Evolutionary conservation across 352 stramenopile species (phyloP), one percentile per base, ranked within the genome.

Genomic region (Pythium pyrilobum): DNA sequence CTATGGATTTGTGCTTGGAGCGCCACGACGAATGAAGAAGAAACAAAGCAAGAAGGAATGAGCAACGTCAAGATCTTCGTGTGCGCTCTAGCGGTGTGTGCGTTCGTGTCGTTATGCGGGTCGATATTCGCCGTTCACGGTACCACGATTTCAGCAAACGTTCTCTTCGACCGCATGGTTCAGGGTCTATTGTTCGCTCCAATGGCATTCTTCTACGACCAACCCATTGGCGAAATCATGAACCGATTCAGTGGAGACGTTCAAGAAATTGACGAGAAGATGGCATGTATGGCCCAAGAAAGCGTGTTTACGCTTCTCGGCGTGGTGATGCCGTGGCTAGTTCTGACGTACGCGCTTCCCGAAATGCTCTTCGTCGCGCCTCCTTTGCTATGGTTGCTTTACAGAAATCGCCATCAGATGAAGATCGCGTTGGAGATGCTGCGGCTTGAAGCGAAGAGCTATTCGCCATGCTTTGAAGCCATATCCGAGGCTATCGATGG

Each of bases 301-400:
- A 18, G 12, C 23, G 33, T 39, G 0, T 21, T 42, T 20, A 25
- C 28, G 3, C 11, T 57, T n/a, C 8, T 31, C 15, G 49, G 49
- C 27, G 24, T 31, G 7, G 4, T 46, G 9, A 11, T 25, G 69
- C 88, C 52, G 10, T 72, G 3, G 31, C 28, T 46, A 24, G 36
- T 50, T 11, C 44, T 50, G 10, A 34, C 27, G 24, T 28, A 27
- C 2, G 13, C 52, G 77, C 54, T 55, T 38, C 87, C 25, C 66
- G 66, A 44, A 71, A 92, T 55, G 37, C 42, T 90, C 2, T 48
- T 86, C 21, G 57, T 92, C 24, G 41, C 85, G 25, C 81, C 81
- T 21, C 61, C 92, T 79, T 5, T 93, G 91, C 54, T 74, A 80
- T 37, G 32, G 29, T 32, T 70, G 4, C n/a, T 51, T 23, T 43